Percentiles rank a stretch among this genome's conserved stretches.
phyloP scores from a whole-genome alignment of 768 basidiomycete species.

The Rhodocollybia butyracea region DNA sequence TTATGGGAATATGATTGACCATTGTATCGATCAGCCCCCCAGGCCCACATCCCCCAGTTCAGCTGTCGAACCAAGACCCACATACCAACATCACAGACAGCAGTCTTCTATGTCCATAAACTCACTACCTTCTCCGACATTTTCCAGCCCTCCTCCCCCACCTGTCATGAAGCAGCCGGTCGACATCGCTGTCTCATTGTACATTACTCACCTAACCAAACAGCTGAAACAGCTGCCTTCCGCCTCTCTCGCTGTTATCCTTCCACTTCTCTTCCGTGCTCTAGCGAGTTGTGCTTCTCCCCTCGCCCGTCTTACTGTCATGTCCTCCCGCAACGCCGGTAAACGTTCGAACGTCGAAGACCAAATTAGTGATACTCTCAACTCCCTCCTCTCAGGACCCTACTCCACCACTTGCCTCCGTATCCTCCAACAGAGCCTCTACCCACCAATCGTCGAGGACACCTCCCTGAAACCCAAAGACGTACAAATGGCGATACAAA shows the following conservation, averaged over 20 bases:
- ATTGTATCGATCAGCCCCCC: constrained; percentile 37
- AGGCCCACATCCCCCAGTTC: not conserved
- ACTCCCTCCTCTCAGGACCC: constrained; percentile 57
- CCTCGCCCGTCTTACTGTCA: constrained; percentile 64
- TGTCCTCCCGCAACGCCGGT: constrained; percentile 21
- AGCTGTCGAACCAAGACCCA: not conserved
- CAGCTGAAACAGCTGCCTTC: constrained; percentile 7
- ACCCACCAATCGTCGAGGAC: constrained; percentile 31
- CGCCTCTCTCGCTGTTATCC: constrained; percentile 30
- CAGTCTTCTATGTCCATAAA: constrained; percentile 7
- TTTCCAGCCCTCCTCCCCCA: constrained; percentile 2
- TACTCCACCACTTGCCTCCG: constrained; percentile 65
- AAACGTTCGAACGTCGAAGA: constrained; percentile 45
- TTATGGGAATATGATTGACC: constrained; percentile 57
- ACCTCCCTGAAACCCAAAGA: constrained; percentile 14
- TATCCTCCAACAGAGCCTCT: constrained; percentile 57
- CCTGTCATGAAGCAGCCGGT: constrained; percentile 3
- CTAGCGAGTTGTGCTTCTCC: constrained; percentile 64
- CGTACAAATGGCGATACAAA: constrained; percentile 33
- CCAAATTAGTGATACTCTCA: constrained; percentile 53
- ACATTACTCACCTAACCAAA: constrained; percentile 6
- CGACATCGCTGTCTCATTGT: not conserved
- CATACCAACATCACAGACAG: constrained; percentile 1
- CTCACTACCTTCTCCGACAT: constrained; percentile 6
- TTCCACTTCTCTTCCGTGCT: constrained; percentile 73